Conservation (phyloP, 129 eudicot species). For the Dittrichia graveolens region DNA sequence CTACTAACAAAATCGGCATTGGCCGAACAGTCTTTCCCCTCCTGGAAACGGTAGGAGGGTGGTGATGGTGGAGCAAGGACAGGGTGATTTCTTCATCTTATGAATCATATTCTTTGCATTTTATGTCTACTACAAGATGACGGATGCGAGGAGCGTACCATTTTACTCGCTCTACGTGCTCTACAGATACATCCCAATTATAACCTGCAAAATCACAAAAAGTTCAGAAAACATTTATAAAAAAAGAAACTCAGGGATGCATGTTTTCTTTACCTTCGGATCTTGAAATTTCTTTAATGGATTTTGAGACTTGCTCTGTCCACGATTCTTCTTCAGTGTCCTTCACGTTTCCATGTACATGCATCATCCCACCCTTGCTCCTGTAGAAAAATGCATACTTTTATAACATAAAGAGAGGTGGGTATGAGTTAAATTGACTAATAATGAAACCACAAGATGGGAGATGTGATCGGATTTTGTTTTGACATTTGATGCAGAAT, state of each 20-base stretch:
- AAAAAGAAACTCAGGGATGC: neutral
- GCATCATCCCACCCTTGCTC: constrained; percentile 77
- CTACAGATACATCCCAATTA: constrained; percentile 66
- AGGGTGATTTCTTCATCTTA: constrained; percentile 22
- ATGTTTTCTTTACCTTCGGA: constrained; percentile 64
- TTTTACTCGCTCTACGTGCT: constrained; percentile 84
- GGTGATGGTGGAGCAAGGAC: neutral
- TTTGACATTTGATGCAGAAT: no score
- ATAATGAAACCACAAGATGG: no score
- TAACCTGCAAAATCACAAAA: constrained; percentile 51
- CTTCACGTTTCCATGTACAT: constrained; percentile 86
- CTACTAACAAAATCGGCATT: neutral
- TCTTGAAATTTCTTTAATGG: constrained; percentile 62
- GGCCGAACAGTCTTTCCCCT: neutral
- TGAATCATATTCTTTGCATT: constrained; percentile 47
- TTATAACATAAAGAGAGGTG: neutral
- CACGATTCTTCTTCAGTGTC: constrained; percentile 80
- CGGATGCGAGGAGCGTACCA: constrained; percentile 99
- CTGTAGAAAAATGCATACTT: constrained; percentile 37
- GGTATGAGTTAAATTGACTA: neutral
- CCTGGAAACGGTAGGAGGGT: neutral
- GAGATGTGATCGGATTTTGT: no score
- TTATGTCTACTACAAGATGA: constrained; percentile 90
- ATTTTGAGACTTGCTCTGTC: constrained; percentile 57
- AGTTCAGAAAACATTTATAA: neutral